A percentile compares a stretch with the other conserved stretches of the same genome.
Conservation (phyloP, 116 monocot genomes). For the Posidonia oceanica region DNA sequence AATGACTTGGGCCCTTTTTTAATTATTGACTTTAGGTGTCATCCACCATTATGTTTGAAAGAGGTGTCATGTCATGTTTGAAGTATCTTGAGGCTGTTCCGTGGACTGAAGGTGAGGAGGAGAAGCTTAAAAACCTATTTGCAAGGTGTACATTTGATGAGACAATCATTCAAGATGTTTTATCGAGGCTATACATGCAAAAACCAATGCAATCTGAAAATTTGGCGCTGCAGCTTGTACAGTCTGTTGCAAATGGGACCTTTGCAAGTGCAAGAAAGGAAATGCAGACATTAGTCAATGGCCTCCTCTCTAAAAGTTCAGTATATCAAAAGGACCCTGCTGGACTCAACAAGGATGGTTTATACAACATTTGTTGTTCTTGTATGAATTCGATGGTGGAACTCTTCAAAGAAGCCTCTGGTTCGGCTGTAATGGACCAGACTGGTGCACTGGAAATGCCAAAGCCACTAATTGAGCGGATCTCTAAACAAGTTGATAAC, state of each 20-base stretch:
- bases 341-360: constrained; percentile 60
- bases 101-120: constrained; percentile 90
- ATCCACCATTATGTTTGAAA: constrained; percentile 50
- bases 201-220: constrained; percentile 16
- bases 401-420: constrained; percentile 47
- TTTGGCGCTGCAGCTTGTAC: constrained; percentile 49
- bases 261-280: constrained; percentile 55
- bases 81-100: constrained; percentile 90
- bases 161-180: constrained; percentile 31
- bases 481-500: constrained; percentile 73
- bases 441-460: not conserved
- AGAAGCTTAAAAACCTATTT: constrained; percentile 68
- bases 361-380: constrained; percentile 47
- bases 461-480: constrained; percentile 47
- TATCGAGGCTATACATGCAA: constrained; percentile 43
- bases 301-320: constrained; percentile 75
- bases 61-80: constrained; percentile 73
- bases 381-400: constrained; percentile 25
- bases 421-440: not conserved
- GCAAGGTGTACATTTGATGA: constrained; percentile 44
- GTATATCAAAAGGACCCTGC: constrained; percentile 69
- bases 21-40: constrained; percentile 39
- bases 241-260: constrained; percentile 45
- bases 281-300: constrained; percentile 65
- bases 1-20: not conserved